Evolutionary conservation across 2,329 filamentous ascomycete genomes (phyloP).

Genomic region (Fusarium citri): DNA sequence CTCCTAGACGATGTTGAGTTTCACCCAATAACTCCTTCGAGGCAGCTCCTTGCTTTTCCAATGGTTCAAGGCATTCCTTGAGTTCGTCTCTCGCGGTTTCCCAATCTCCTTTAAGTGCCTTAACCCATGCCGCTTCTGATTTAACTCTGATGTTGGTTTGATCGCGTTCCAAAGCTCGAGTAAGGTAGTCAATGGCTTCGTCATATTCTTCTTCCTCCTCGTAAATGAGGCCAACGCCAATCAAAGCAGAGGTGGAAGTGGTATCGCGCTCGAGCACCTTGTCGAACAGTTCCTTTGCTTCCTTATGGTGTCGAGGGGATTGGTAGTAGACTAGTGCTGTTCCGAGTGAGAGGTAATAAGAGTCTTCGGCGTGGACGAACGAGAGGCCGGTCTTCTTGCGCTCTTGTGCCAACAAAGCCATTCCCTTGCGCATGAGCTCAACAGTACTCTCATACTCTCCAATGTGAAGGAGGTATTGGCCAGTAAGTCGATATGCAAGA

Average conservation of each 20-base stretch:
- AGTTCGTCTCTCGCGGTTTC: conserved; percentile 75
- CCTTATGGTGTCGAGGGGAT: conserved; percentile 86
- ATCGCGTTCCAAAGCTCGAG: conserved; percentile 79
- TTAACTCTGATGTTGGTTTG: conserved; percentile 80
- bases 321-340: conserved; percentile 94
- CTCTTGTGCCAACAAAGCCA: conserved; percentile 70
- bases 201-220: conserved; percentile 93
- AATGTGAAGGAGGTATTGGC: conserved; percentile 83
- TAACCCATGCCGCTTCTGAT: conserved; percentile 92
- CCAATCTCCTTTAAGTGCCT: conserved; percentile 83
- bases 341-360: conserved; percentile 80
- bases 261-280: conserved; percentile 80
- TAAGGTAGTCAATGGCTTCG: conserved; percentile 83
- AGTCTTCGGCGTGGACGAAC: conserved; percentile 77
- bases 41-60: conserved; percentile 69
- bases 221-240: conserved; percentile 90
- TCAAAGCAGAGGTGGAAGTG: conserved; percentile 81
- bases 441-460: conserved; percentile 88
- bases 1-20: conserved; percentile 86
- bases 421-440: conserved; percentile 81
- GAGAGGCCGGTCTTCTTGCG: conserved; percentile 74
- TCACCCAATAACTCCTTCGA: conserved; percentile 81
- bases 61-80: conserved; percentile 72
- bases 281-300: conserved; percentile 89
- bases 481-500: conserved; percentile 84